These are phyloP conservation scores for Neurospora terricola DNA, from an alignment of 495 filamentous ascomycete genomes.

Conservation along the genomic window DNA sequence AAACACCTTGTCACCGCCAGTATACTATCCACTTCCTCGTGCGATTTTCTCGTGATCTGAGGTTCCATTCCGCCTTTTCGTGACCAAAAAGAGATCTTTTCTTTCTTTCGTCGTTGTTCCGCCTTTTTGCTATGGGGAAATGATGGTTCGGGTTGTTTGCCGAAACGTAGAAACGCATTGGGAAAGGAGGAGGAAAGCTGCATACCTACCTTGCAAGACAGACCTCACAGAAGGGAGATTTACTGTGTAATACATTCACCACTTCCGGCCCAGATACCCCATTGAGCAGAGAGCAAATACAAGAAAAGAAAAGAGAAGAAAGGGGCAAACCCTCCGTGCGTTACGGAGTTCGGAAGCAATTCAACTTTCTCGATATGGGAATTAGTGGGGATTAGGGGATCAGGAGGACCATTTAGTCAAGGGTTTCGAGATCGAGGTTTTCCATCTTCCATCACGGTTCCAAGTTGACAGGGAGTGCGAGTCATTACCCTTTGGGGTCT, in stretches of 20 bases:
- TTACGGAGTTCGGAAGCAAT: background rate
- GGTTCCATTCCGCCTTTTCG: background rate
- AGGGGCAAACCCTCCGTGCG: background rate
- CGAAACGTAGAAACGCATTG: background rate
- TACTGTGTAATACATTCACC: background rate
- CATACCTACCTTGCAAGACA: background rate
- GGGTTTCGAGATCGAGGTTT: background rate
- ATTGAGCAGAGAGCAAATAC: background rate
- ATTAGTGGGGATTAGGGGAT: background rate
- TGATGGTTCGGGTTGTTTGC: background rate
- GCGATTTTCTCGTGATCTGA: background rate
- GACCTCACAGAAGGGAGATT: background rate
- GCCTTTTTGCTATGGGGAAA: background rate
- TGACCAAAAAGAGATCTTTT: background rate
- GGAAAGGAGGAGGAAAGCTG: background rate
- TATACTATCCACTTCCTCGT: background rate
- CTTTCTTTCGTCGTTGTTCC: background rate
- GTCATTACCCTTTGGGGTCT: background rate
- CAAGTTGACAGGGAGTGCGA: background rate
- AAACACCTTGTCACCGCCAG: background rate
- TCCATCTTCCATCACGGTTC: background rate
- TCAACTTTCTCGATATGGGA: background rate
- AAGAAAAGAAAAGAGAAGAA: background rate
- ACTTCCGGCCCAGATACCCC: background rate
- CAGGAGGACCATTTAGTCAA: background rate